phyloP scores from a whole-genome alignment of 2,329 filamentous ascomycete species.

The Scleromitrula shiraiana region DNA sequence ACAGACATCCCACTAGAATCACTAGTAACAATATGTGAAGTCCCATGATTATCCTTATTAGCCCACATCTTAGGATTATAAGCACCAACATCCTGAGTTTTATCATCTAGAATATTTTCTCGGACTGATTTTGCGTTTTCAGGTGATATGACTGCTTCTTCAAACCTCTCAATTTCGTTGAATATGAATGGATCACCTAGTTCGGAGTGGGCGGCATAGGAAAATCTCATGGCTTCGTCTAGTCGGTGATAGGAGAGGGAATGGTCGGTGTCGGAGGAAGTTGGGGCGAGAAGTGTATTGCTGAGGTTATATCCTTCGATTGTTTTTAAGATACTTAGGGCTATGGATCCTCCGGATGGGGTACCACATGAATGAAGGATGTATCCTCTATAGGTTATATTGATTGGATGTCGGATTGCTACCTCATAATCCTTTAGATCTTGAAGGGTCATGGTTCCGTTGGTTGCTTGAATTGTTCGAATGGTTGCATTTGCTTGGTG shows the following conservation, averaged over 20 bases:
- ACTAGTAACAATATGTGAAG: slow-evolving; percentile 63
- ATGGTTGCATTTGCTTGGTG: slow-evolving; percentile 48
- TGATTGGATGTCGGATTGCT: slow-evolving; percentile 53
- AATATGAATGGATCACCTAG: slow-evolving; percentile 80
- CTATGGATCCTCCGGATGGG: slow-evolving; percentile 71
- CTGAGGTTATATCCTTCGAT: slow-evolving; percentile 61
- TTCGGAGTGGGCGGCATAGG: slow-evolving; percentile 68
- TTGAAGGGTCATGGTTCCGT: slow-evolving; percentile 60
- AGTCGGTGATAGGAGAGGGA: slow-evolving; percentile 72
- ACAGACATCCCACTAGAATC: slow-evolving; percentile 69
- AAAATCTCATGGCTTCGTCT: slow-evolving; percentile 84
- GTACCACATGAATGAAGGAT: slow-evolving; percentile 62
- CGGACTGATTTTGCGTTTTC: slow-evolving; percentile 52
- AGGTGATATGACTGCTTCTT: slow-evolving; percentile 59
- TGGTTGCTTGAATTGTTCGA: slow-evolving; percentile 44
- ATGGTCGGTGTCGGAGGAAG: slow-evolving; percentile 33
- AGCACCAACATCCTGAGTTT: slow-evolving; percentile 61
- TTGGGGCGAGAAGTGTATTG: too few relatives aligned
- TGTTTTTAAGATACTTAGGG: slow-evolving; percentile 61
- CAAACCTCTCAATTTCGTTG: slow-evolving; percentile 50
- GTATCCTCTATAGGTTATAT: slow-evolving; percentile 59
- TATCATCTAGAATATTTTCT: slow-evolving; percentile 59
- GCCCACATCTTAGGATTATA: slow-evolving; percentile 67
- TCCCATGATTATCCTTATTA: slow-evolving; percentile 62
- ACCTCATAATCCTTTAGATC: slow-evolving; percentile 60